Conservation (phyloP, 345 rosid species). For the Ailanthus altissimus region DNA sequence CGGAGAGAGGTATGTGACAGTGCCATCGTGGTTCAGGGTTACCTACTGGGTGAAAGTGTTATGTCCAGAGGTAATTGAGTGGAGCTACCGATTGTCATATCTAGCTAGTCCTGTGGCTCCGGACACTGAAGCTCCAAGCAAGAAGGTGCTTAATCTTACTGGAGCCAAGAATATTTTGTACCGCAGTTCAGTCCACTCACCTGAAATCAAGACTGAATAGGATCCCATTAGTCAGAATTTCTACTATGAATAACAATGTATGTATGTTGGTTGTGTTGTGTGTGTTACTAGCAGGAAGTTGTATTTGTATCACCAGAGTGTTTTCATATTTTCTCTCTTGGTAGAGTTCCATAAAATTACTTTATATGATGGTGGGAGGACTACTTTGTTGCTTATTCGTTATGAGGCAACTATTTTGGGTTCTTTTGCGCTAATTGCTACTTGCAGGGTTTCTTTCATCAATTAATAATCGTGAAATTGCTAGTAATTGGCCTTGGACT, state of each 20-base stretch:
- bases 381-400: background rate
- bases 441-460: too few relatives aligned
- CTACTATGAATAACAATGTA: background rate
- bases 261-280: background rate
- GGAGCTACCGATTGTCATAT: conserved; percentile 26
- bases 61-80: conserved; percentile 54
- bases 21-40: conserved; percentile 49
- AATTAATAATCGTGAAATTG: too few relatives aligned
- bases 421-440: too few relatives aligned
- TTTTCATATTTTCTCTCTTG: too few relatives aligned
- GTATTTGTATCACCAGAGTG: background rate
- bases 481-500: too few relatives aligned
- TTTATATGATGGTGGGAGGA: background rate
- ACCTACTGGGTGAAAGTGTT: conserved; percentile 48
- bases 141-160: background rate
- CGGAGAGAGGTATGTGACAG: conserved; percentile 47
- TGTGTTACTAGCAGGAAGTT: background rate
- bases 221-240: background rate
- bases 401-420: too few relatives aligned
- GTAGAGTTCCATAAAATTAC: too few relatives aligned
- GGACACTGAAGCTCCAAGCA: conserved; percentile 21
- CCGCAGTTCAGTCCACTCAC: background rate
- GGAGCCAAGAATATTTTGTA: background rate
- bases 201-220: background rate
- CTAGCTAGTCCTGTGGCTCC: conserved; percentile 20